Base-by-base conservation (phyloP, 2,329 filamentous ascomycete species). In the Aspergillus quadrilineatus region DNA sequence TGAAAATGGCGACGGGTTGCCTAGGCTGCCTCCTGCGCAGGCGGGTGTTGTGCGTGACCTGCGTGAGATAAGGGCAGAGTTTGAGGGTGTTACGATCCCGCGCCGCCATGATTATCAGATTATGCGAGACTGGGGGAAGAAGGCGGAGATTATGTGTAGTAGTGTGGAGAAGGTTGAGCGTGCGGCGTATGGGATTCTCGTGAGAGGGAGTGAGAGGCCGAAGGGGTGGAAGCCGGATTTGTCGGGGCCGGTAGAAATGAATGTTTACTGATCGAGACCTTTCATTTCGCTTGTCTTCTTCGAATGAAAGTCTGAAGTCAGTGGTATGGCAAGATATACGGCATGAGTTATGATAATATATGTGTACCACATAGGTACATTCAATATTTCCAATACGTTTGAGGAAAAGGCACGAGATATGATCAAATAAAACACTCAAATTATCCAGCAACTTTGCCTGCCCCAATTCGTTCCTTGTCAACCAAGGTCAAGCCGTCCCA, bases 111-210 rank as follows among this genome's bases (percentile, higher is more conserved):
- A 36, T 34, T 42, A 50, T 79, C 78, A 64, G 30, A 80, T 89
- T 69, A 77, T 77, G 4, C 80, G 79, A 58, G 85, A 89, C 63
- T 87, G 89, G 63, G 79, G 84, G 47, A 88, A 88, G 75, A 99
- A 99, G 81, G 84, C 91, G 76, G 85, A 87, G 41, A 88, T 92
- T 1, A 96, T 97, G 89, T 83, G 87, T 67, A 84, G 85, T 69
- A 95, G 91, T 72, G 92, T 99, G 28, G 87, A 89, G 69, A 99
- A 99, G 80, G 94, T 99, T 9, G 94, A 99, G 81, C 87, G 85
- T 63, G 84, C 93, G 26, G 86, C 92, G 30, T 99, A 97, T 73
- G 91, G 92, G 4, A 84, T 97, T 63, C 85, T 88, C 30, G 89
- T 99, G 22, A 82, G 94, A 51, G 93, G 93, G 0, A 89, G 88